Evolutionary conservation across 208 protist genomes (phyloP), one percentile per base, ranked within the genome.

Genomic region (Angomonas deanei): DNA sequence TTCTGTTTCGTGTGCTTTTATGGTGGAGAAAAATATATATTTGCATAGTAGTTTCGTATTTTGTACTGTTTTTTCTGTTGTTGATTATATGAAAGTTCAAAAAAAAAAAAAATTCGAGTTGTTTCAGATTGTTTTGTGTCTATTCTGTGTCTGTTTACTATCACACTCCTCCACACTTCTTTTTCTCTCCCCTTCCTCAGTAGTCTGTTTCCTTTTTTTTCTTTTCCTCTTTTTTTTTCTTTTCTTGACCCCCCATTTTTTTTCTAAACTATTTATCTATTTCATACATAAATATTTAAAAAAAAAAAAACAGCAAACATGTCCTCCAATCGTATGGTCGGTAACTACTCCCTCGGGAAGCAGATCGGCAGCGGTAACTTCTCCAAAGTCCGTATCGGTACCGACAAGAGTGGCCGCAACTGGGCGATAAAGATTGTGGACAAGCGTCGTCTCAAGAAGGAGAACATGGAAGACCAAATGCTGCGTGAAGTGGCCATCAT

Each of bases 361-460:
- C 84, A 82, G 38, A 74, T 97, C 46, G 92, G 92, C 21, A 80
- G 75, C 5, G 92, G 92, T 47, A 97, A 89, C 70, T 96, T 96
- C 78, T 94, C 87, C 2, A 92, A 92, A 64, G 90, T 96, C 55
- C 78, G 82, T 8, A 27, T 91, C 17, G 90, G 73, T 39, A 82
- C 70, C 0, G 90, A 96, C 36, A 55, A 72, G 17, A 79, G 72
- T 19, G 86, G 84, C 1, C 66, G 77, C 62, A 71, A 70, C 30
- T 93, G 83, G 76, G 90, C 90, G n/a, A 88, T 96, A 57, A 96
- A 96, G 80, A 92, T 97, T 28, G 76, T 97, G 31, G 86, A 97
- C 65, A 94, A 93, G 77, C 68, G 77, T 17, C 79, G 76, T 21
- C 66, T 97, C 8, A 80, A 78, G 59, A 83, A 88, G 55, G 88